Percentiles rank a stretch among this genome's conserved stretches.
Evolutionary conservation across 192 early-diverging fungal genomes (phyloP).

Genomic region (Kickxella alabastrina): DNA sequence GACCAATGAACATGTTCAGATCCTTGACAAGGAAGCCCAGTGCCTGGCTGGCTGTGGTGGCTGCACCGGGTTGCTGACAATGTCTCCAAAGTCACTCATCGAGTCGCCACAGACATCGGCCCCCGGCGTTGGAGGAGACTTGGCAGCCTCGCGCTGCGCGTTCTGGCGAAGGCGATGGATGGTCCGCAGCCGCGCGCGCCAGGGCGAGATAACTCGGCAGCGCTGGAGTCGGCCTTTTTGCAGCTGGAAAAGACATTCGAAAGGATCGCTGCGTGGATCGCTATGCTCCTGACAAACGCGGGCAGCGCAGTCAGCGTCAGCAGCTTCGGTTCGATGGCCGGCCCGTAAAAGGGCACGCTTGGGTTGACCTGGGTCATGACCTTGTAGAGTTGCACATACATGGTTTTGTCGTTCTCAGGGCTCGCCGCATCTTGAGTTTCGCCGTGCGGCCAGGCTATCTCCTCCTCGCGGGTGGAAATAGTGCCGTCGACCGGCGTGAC

Average conservation of each 20-base stretch:
- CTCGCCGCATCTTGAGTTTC: too few relatives aligned
- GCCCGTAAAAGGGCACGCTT: constrained; percentile 80
- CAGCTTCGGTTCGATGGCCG: constrained; percentile 76
- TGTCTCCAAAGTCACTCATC: constrained; percentile 25
- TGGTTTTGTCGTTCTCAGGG: neutral
- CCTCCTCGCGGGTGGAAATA: constrained; percentile 56
- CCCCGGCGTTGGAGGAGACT: constrained; percentile 1
- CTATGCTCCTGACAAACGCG: constrained; percentile 76
- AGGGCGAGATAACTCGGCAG: constrained; percentile 77
- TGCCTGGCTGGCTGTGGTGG: constrained; percentile 34
- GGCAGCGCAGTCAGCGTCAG: constrained; percentile 73
- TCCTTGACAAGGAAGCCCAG: constrained; percentile 39
- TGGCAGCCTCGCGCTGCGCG: constrained; percentile 19
- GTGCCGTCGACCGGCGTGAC: constrained; percentile 79
- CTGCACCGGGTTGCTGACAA: constrained; percentile 21
- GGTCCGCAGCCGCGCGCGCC: constrained; percentile 82
- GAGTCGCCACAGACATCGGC: neutral
- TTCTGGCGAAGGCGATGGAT: constrained; percentile 70
- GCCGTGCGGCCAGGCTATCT: constrained; percentile 31
- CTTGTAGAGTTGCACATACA: constrained; percentile 50
- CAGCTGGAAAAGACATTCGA: constrained; percentile 78
- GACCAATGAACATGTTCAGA: constrained; percentile 13
- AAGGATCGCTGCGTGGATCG: constrained; percentile 85
- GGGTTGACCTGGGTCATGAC: constrained; percentile 65
- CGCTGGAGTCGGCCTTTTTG: constrained; percentile 52